Conservation (phyloP, 257 asterid species). For the Plectranthus barbatus region DNA sequence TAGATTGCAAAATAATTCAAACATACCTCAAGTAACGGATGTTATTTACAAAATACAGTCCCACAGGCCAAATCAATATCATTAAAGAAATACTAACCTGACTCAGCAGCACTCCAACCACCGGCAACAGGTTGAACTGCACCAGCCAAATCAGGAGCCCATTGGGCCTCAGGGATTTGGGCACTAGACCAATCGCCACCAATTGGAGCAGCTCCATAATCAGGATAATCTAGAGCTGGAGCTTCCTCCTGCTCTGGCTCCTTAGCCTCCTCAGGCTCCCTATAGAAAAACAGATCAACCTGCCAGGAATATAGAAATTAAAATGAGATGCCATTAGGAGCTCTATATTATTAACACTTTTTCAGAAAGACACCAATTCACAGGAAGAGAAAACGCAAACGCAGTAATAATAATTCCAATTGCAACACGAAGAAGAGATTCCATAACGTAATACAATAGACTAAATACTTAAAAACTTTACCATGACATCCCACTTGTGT, state of each 20-base stretch:
- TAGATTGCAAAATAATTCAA: neutral
- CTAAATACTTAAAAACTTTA: neutral
- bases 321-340: neutral
- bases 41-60: neutral
- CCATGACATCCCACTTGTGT: constrained; percentile 49
- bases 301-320: neutral
- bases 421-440: neutral
- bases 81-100: constrained; percentile 21
- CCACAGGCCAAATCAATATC: neutral
- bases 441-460: neutral
- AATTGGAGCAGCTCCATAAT: constrained; percentile 16
- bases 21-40: neutral
- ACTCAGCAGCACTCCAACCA: constrained; percentile 29
- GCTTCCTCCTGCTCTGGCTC: constrained; percentile 37
- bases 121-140: constrained; percentile 15
- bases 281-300: constrained; percentile 39
- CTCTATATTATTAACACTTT: no score
- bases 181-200: constrained; percentile 40
- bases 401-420: no score
- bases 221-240: constrained; percentile 35
- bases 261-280: constrained; percentile 39
- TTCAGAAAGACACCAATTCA: no score
- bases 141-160: constrained; percentile 24
- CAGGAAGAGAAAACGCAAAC: neutral
- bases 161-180: constrained; percentile 38